A percentile compares a stretch with the other conserved stretches of the same genome.
Evolutionary conservation across 1,284 basidiomycete genomes (phyloP).

Genomic region (Malassezia psittaci): DNA sequence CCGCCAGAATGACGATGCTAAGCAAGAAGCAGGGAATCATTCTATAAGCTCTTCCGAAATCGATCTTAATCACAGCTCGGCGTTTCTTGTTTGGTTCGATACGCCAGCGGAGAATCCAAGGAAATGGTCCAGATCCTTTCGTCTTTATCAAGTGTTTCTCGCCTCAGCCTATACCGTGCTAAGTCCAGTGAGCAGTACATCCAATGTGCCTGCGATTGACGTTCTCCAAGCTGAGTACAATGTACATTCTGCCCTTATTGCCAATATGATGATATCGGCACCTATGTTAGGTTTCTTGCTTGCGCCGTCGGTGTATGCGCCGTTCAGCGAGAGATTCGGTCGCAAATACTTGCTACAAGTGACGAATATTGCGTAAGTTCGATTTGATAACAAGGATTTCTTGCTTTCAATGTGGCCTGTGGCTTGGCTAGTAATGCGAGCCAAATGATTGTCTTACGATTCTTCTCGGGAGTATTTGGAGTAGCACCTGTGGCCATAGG

Average conservation of each 20-base stretch:
- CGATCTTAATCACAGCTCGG: no score
- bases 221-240: neutral
- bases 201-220: constrained; percentile 11
- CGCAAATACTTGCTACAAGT: constrained; percentile 9
- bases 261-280: constrained; percentile 13
- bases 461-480: constrained; percentile 42
- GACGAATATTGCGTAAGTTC: constrained; percentile 3
- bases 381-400: neutral
- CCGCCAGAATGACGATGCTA: no score
- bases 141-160: neutral
- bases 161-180: constrained; percentile 11
- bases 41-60: no score
- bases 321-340: constrained; percentile 10
- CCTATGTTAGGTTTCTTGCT: constrained; percentile 8
- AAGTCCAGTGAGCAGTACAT: constrained; percentile 8
- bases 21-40: no score
- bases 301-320: constrained; percentile 5
- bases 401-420: constrained; percentile 17
- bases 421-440: constrained; percentile 19
- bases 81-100: no score
- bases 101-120: constrained; percentile 3
- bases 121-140: neutral
- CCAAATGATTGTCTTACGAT: constrained; percentile 25
- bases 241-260: neutral
- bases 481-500: constrained; percentile 38